Conservation (phyloP, 2,329 filamentous ascomycete genomes). For the Capronia americana region DNA sequence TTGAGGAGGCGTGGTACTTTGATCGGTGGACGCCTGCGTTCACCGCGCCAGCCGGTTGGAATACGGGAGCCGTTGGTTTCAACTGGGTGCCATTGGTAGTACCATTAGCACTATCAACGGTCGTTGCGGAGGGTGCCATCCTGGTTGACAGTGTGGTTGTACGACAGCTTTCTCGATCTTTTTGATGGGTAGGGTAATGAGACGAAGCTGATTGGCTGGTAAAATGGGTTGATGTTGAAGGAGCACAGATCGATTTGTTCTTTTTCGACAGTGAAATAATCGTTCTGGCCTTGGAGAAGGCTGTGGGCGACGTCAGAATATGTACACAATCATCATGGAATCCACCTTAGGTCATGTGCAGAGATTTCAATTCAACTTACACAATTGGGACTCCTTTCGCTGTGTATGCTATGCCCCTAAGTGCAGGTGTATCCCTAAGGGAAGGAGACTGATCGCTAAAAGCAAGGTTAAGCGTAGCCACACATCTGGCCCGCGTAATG, state of each 20-base stretch:
- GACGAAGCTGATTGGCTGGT: slow-evolving; percentile 29
- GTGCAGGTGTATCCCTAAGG: slow-evolving; percentile 41
- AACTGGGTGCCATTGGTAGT: slow-evolving; percentile 33
- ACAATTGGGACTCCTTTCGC: slow-evolving; percentile 21
- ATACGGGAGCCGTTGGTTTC: slow-evolving; percentile 52
- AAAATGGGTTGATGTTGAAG: slow-evolving; percentile 11
- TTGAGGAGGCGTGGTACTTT: slow-evolving; percentile 76
- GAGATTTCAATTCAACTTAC: slow-evolving; percentile 32
- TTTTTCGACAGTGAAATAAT: slow-evolving; percentile 15
- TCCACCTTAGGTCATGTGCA: slow-evolving; percentile 38
- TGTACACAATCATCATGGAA: slow-evolving; percentile 22
- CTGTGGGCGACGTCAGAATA: slow-evolving; percentile 22
- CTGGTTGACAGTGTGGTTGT: not conserved
- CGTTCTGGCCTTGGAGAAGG: not conserved
- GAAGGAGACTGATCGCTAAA: slow-evolving; percentile 39
- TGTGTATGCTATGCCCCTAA: slow-evolving; percentile 36
- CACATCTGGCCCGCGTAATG: slow-evolving; percentile 14
- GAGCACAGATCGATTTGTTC: not conserved
- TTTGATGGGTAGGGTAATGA: slow-evolving; percentile 15
- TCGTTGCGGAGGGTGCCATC: slow-evolving; percentile 35
- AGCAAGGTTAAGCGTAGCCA: slow-evolving; percentile 36
- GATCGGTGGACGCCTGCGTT: slow-evolving; percentile 43
- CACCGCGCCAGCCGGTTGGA: slow-evolving; percentile 47
- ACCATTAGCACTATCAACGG: slow-evolving; percentile 28
- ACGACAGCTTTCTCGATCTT: not conserved